phyloP scores from a whole-genome alignment of 306 rosid species.

The Corylus americana region DNA sequence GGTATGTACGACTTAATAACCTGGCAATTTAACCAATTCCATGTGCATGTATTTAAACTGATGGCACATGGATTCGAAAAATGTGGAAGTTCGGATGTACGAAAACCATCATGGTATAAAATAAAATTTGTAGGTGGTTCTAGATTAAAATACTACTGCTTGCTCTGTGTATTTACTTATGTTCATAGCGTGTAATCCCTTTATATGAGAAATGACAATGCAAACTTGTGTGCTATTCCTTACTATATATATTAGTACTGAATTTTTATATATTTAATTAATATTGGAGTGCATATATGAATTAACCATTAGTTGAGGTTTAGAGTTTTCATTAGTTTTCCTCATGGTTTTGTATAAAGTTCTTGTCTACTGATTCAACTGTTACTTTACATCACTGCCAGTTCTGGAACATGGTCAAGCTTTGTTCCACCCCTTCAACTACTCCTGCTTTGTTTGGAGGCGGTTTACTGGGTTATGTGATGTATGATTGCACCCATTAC shows the following conservation, averaged over 20 bases:
- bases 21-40: not conserved
- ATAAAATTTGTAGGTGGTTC: not conserved
- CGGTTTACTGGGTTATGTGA: slow-evolving; percentile 87
- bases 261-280: not conserved
- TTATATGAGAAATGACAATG: not conserved
- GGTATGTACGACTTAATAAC: not conserved
- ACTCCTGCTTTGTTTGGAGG: slow-evolving; percentile 91
- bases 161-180: not conserved
- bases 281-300: not conserved
- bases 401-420: slow-evolving; percentile 79
- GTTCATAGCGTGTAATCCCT: not conserved
- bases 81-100: not conserved
- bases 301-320: slow-evolving; percentile 16
- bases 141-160: not conserved
- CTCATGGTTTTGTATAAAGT: slow-evolving; percentile 22
- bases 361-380: slow-evolving; percentile 30
- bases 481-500: slow-evolving; percentile 90
- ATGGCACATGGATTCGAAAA: not conserved
- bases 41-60: not conserved
- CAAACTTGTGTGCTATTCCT: not conserved
- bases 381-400: slow-evolving; percentile 40
- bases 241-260: not conserved
- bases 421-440: slow-evolving; percentile 60
- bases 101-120: not conserved
- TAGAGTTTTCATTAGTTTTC: slow-evolving; percentile 9